Conservation (phyloP, 73 alveolate genomes). For the Stentor roeselii region DNA sequence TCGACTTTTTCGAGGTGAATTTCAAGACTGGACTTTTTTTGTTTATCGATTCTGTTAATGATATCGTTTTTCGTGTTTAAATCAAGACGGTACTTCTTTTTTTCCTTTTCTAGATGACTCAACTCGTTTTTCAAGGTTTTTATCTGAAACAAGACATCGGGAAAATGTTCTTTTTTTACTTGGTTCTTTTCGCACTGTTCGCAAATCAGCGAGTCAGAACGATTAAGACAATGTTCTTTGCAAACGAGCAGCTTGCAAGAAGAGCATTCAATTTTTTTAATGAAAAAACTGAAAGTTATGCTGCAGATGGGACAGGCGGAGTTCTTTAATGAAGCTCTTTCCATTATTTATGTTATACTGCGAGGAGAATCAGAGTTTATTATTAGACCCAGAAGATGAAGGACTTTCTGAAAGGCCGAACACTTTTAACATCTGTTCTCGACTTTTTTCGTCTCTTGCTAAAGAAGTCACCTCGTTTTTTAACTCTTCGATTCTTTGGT, state of each 20-base stretch:
- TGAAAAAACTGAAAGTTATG: background rate
- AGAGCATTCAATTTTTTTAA: background rate
- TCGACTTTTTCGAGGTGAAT: background rate
- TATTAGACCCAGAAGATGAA: too few relatives aligned
- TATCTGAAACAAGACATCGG: background rate
- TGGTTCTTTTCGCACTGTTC: background rate
- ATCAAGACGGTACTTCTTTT: background rate
- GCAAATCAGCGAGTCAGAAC: background rate
- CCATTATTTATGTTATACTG: too few relatives aligned
- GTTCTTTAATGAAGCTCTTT: background rate
- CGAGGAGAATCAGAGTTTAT: too few relatives aligned
- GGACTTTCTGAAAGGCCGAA: too few relatives aligned
- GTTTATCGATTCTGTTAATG: background rate
- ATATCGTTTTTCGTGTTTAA: background rate
- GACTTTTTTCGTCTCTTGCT: too few relatives aligned
- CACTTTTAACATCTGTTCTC: too few relatives aligned
- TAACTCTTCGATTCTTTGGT: too few relatives aligned
- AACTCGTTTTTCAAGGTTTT: background rate
- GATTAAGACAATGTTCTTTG: background rate
- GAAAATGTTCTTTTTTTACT: background rate
- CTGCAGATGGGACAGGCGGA: background rate
- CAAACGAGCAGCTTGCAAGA: background rate
- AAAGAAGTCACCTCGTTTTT: too few relatives aligned
- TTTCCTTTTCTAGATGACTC: background rate
- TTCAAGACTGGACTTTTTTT: background rate